Conservation (phyloP, 1,284 basidiomycete species). For the Rhodotorula sp. region DNA sequence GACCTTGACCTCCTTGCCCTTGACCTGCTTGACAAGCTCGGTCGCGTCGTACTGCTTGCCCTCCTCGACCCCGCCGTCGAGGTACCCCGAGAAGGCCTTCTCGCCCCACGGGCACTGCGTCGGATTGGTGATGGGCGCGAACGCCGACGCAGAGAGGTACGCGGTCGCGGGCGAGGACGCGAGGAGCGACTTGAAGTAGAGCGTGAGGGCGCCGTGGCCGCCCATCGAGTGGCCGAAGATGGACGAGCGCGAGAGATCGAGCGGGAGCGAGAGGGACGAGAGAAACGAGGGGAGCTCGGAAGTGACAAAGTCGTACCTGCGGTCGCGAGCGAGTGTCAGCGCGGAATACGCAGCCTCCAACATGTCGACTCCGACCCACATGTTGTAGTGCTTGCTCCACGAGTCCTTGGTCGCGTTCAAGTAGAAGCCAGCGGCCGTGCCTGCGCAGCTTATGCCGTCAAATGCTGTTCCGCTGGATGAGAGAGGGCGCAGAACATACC, state of each 20-base stretch:
- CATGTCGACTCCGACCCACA: conserved; percentile 55
- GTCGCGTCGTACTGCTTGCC: conserved; percentile 83
- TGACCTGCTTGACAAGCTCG: conserved; percentile 68
- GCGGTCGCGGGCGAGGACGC: conserved; percentile 63
- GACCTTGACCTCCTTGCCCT: conserved; percentile 66
- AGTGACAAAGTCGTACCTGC: conserved; percentile 66
- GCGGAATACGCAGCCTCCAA: background rate
- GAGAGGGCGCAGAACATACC: conserved; percentile 27
- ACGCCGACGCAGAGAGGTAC: conserved; percentile 89
- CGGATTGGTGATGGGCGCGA: conserved; percentile 89
- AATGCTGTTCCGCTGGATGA: background rate
- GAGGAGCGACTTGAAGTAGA: conserved; percentile 75
- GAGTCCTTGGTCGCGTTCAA: conserved; percentile 79
- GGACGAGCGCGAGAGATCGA: conserved; percentile 63
- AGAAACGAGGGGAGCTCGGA: conserved; percentile 78
- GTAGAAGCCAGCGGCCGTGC: conserved; percentile 84
- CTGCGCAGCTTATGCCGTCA: background rate
- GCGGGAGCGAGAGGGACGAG: conserved; percentile 65
- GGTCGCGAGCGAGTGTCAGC: background rate
- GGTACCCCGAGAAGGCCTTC: conserved; percentile 89
- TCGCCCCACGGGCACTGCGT: conserved; percentile 85
- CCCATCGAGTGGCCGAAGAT: conserved; percentile 70
- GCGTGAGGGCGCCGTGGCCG: conserved; percentile 71
- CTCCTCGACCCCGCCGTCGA: conserved; percentile 74
- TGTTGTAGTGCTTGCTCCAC: conserved; percentile 84